Percentiles rank a stretch among this genome's conserved stretches.
Conservation (phyloP, 1,284 basidiomycete genomes). For the Jaminaea rosea region DNA sequence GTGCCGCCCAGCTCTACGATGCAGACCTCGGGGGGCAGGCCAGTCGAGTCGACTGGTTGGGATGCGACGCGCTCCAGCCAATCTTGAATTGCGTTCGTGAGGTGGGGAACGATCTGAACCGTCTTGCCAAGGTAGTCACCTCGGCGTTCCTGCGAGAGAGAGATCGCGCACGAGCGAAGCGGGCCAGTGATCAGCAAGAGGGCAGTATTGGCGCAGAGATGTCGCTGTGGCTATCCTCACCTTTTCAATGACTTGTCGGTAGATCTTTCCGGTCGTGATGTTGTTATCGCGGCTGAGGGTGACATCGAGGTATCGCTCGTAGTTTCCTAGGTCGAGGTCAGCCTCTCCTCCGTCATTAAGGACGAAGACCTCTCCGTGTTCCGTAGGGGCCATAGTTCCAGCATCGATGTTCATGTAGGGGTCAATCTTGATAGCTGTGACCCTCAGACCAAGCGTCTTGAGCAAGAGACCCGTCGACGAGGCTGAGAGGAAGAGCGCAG, state of each 20-base stretch:
- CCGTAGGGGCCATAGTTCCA: conserved; percentile 96
- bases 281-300: conserved; percentile 92
- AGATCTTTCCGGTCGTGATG: conserved; percentile 97
- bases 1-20: conserved; percentile 95
- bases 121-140: conserved; percentile 98
- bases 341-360: conserved; percentile 98
- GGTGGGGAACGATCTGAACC: conserved; percentile 92
- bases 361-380: conserved; percentile 98
- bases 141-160: conserved; percentile 58
- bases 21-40: conserved; percentile 87
- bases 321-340: conserved; percentile 95
- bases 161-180: neutral
- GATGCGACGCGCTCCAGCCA: conserved; percentile 94
- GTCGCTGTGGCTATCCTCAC: conserved; percentile 72
- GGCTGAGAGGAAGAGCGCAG: conserved; percentile 50
- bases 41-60: conserved; percentile 87
- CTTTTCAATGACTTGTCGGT: conserved; percentile 90
- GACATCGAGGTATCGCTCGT: conserved; percentile 93
- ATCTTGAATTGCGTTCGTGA: conserved; percentile 95
- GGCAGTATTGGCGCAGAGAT: neutral
- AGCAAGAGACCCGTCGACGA: conserved; percentile 92
- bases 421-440: conserved; percentile 98
- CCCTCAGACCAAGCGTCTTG: conserved; percentile 89
- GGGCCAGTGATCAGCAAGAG: no score
- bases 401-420: conserved; percentile 99